Conservation (phyloP, 2,329 filamentous ascomycete species). For the Microdochium trichocladiopsis region DNA sequence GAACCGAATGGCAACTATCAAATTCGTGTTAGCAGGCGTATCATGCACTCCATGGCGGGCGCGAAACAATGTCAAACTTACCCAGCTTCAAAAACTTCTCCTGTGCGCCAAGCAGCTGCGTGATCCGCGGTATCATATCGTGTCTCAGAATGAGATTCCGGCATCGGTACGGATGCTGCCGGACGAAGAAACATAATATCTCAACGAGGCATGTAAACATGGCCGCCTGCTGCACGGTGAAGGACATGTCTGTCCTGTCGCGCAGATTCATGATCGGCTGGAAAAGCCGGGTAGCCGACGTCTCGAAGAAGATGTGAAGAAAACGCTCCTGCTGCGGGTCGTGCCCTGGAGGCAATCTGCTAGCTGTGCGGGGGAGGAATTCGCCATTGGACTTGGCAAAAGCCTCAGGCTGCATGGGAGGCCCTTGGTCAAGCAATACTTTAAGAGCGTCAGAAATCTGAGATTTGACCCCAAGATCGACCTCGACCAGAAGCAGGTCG, state of each 20-base stretch:
- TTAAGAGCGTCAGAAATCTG: conserved; percentile 95
- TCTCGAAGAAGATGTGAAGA: conserved; percentile 82
- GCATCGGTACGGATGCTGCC: conserved; percentile 78
- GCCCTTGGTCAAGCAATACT: conserved; percentile 74
- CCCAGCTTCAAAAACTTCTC: conserved; percentile 92
- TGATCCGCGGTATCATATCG: conserved; percentile 69
- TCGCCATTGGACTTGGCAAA: conserved; percentile 61
- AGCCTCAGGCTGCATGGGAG: conserved; percentile 42
- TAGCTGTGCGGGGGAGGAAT: conserved; percentile 54
- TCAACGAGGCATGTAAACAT: conserved; percentile 88
- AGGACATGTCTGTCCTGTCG: conserved; percentile 57
- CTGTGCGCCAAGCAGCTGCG: conserved; percentile 71
- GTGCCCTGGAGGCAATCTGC: conserved; percentile 33
- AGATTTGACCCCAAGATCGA: conserved; percentile 88
- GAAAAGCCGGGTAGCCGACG: conserved; percentile 79
- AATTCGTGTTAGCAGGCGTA: conserved; percentile 12
- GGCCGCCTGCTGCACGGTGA: conserved; percentile 79
- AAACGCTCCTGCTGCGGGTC: conserved; percentile 80
- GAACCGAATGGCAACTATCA: conserved; percentile 78
- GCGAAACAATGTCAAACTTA: conserved; percentile 32
- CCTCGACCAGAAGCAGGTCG: conserved; percentile 82
- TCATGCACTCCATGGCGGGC: too few species aligned
- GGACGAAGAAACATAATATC: conserved; percentile 87
- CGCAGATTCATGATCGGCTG: conserved; percentile 79
- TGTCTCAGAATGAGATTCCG: conserved; percentile 83